Evolutionary conservation across 805 yeast genomes (phyloP).

Genomic region (Ogataea thermomethanolica): DNA sequence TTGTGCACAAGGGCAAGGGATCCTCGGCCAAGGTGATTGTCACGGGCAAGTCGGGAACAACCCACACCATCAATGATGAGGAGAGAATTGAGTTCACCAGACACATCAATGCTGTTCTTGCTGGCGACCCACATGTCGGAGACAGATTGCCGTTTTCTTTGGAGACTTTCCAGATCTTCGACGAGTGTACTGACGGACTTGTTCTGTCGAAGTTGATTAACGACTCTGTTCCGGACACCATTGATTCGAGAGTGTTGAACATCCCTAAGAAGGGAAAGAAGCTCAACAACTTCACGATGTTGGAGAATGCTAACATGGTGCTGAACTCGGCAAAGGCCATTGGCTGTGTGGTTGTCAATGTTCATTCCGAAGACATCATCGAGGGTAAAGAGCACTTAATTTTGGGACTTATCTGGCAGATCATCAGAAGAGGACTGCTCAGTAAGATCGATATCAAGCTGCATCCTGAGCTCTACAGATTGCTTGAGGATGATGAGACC

Average conservation of each 20-base stretch:
- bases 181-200: conserved; percentile 94
- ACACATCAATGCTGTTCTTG: conserved; percentile 87
- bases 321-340: conserved; percentile 98
- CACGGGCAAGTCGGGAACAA: conserved; percentile 83
- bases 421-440: conserved; percentile 91
- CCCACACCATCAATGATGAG: conserved; percentile 96
- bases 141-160: conserved; percentile 85
- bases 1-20: conserved; percentile 51
- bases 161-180: conserved; percentile 92
- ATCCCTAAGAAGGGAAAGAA: conserved; percentile 76
- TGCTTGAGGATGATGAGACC: conserved; percentile 94
- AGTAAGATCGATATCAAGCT: conserved; percentile 92
- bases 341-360: conserved; percentile 97
- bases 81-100: conserved; percentile 94
- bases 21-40: conserved; percentile 71
- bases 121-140: conserved; percentile 86
- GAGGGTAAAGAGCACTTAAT: conserved; percentile 93
- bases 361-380: conserved; percentile 88
- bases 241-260: conserved; percentile 95
- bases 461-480: conserved; percentile 94
- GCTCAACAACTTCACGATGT: conserved; percentile 90
- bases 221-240: conserved; percentile 97
- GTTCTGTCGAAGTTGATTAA: conserved; percentile 90
- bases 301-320: conserved; percentile 95
- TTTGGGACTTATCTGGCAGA: conserved; percentile 93